Base-by-base conservation (phyloP, 1,284 basidiomycete genomes). In the Tilletia walkeri region DNA sequence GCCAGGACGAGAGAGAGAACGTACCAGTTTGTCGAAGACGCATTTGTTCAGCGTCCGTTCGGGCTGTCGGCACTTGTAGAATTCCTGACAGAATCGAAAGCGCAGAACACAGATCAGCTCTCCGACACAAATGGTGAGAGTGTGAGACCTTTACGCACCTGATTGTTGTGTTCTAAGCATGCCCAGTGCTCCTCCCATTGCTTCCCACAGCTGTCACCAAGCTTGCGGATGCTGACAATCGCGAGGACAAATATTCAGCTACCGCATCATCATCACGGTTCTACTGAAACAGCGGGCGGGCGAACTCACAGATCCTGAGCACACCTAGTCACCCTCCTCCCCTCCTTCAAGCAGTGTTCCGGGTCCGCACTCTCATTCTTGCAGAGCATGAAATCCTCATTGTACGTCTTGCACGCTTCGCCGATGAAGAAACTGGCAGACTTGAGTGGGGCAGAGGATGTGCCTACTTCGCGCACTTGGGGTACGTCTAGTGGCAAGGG, bases 341-440 rank as follows among this genome's bases (percentile, higher is more conserved):
- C 96, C 85, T 99, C 96, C 87, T 92, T 92, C 85, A 99, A 85
- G 86, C 96, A 99, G 85, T 96, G 93, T 47, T 85, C 93, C 14
- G 96, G 93, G 84, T 97, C 90, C 30, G 24, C 66, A 84, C 89
- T 91, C 87, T 98, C 94, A 65, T 89, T 87, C 87, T 99, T 99
- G 89, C 96, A 99, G 70, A 98, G 91, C 94, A 99, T 97, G 83
- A 98, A 99, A 87, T 99, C 95, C 95, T 95, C 96, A 86, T 97
- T 98, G 87, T 91, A 95, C 72, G 94, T 92, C 86, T 94, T 93
- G 89, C 95, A 99, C 84, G 93, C 89, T 67, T 92, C 90, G 48
- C 94, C 96, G 84, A 99, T 91, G 87, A 98, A 98, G 89, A 98
- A 99, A 14, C 93, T 91, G 3, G 95, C 94, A 77, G 91, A 93